Evolutionary conservation across 148 eudicot genomes (phyloP), one percentile per base, ranked within the genome.

Genomic region (Bassia scoparia): DNA sequence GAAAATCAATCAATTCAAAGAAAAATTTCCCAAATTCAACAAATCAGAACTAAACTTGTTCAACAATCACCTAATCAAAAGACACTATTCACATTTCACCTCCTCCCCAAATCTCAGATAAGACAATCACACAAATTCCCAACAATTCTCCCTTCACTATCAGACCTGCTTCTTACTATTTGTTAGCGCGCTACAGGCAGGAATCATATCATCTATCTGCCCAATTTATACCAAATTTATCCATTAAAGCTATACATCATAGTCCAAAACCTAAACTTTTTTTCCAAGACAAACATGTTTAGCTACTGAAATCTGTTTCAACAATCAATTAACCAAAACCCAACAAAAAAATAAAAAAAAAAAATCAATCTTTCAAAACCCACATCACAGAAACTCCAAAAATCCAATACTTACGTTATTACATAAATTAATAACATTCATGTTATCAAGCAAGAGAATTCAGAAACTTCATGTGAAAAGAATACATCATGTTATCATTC

Each of bases 241-340:
- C 27, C 29, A 58, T 0, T 27, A 26, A 5, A 29, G 27, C 14
- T 58, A 26, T n/a, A 1, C 31, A 23, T 56, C 61, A 58, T 21
- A 4, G 24, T 23, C 26, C 56, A 53, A 53, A 53, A 23, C 7
- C 7, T 12, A 53, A 53, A 5, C 46, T 41, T 41, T 41, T 8
- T n/a, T 41, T 41, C 8, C 1, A 41, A 41, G 8, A 14, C 46
- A 1, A 41, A 8, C 46, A 41, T 8, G n/a, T 17, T 21, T 21
- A 52, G 8, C 53, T 4, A 20, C 56, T 52, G n/a, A 2, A 52
- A 21, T 52, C 3, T 52, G 56, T 26, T 52, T 20, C 24, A 61
- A 20, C 55, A 34, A 63, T 73, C 44, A 73, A 73, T 3, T 52
- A 65, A 65, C 16, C 38, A 38, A 73, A 29, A 26, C 23, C 38